phyloP scores from a whole-genome alignment of 306 rosid species.

The Abrus pulchellus region DNA sequence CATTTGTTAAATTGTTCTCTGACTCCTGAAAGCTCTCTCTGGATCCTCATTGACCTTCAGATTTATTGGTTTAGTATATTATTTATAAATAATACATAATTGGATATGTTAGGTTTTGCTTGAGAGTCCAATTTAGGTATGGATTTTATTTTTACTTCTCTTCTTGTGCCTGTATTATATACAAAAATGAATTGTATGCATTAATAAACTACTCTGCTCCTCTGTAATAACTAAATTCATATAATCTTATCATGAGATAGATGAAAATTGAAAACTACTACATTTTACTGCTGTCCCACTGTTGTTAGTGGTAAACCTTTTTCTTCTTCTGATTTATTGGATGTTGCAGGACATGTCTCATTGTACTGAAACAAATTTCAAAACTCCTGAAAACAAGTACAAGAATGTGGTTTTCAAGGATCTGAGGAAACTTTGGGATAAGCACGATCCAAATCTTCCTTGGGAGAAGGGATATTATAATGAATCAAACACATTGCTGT shows the following conservation, averaged over 20 bases:
- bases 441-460: conserved; percentile 71
- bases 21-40: background rate
- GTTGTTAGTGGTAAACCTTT: background rate
- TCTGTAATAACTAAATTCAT: background rate
- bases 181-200: background rate
- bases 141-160: too few relatives aligned
- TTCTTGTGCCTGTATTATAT: background rate
- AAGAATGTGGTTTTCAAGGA: conserved; percentile 77
- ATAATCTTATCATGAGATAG: background rate
- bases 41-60: conserved; percentile 6
- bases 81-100: background rate
- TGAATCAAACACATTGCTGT: conserved; percentile 70
- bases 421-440: conserved; percentile 78
- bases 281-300: background rate
- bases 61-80: background rate
- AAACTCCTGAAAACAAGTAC: conserved; percentile 67
- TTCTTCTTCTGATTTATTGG: conserved; percentile 15
- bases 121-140: background rate
- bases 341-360: conserved; percentile 69
- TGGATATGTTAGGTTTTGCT: background rate
- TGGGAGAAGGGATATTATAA: conserved; percentile 74
- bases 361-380: conserved; percentile 66
- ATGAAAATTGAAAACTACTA: background rate
- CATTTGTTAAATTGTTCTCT: conserved; percentile 3
- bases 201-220: background rate